Percentiles rank a stretch among this genome's conserved stretches.
Evolutionary conservation across 805 yeast species (phyloP).

Genomic region (Kodamaea jinghongensis): DNA sequence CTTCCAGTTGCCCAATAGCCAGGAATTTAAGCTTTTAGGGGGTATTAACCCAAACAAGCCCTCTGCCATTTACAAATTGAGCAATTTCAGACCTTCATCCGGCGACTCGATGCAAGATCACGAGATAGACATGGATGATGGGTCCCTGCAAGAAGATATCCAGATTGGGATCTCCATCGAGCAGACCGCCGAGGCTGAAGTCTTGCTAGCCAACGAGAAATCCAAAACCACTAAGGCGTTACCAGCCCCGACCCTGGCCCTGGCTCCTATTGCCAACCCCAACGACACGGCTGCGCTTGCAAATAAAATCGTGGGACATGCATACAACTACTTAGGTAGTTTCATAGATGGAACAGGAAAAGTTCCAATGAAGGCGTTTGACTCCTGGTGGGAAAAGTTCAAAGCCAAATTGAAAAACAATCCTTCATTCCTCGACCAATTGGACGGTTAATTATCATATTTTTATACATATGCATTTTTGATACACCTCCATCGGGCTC

Average conservation of each 20-base stretch:
- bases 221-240: conserved; percentile 20
- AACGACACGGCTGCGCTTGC: conserved; percentile 57
- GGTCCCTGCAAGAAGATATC: conserved; percentile 26
- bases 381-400: conserved; percentile 95
- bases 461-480: too few relatives aligned
- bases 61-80: conserved; percentile 86
- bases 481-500: too few relatives aligned
- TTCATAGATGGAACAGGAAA: conserved; percentile 76
- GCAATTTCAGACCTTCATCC: conserved; percentile 29
- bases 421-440: conserved; percentile 70
- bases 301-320: conserved; percentile 84
- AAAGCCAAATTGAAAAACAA: conserved; percentile 70
- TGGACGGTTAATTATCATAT: conserved; percentile 15
- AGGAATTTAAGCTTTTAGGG: conserved; percentile 65
- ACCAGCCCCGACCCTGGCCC: conserved; percentile 17
- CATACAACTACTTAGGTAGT: conserved; percentile 88
- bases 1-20: conserved; percentile 71
- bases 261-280: conserved; percentile 15
- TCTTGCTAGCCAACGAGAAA: conserved; percentile 48
- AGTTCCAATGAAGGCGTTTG: conserved; percentile 84
- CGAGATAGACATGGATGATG: conserved; percentile 35
- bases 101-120: conserved; percentile 25
- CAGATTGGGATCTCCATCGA: conserved; percentile 90
- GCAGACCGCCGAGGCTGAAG: conserved; percentile 64
- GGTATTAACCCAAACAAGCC: conserved; percentile 67